A percentile compares a stretch with the other conserved stretches of the same genome.
phyloP scores from a whole-genome alignment of 2,329 filamentous ascomycete genomes.

The Spiromastix sp. region DNA sequence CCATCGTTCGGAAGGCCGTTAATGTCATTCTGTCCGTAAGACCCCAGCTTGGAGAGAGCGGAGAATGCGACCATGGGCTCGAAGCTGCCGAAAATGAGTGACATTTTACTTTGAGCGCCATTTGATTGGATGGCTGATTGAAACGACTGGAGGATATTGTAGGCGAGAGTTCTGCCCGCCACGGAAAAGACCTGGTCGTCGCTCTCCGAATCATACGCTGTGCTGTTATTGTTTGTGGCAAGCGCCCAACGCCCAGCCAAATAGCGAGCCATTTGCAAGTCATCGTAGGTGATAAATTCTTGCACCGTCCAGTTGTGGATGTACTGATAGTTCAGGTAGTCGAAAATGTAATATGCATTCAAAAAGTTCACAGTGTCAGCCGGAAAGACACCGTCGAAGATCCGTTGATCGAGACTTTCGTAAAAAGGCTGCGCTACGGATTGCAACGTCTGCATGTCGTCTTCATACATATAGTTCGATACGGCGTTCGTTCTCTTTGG shows the following conservation, averaged over 20 bases:
- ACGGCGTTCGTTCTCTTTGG: constrained; percentile 26
- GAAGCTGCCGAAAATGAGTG: constrained; percentile 39
- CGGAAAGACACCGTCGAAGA: constrained; percentile 34
- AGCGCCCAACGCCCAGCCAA: constrained; percentile 42
- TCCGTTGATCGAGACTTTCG: constrained; percentile 29
- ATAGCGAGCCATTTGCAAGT: constrained; percentile 28
- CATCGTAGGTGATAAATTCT: constrained; percentile 18
- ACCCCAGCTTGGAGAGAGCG: constrained; percentile 33
- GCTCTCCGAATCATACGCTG: constrained; percentile 15
- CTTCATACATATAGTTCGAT: constrained; percentile 31
- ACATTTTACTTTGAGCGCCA: constrained; percentile 34
- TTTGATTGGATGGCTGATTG: constrained; percentile 26
- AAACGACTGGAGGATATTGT: constrained; percentile 29
- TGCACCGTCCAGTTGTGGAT: constrained; percentile 40
- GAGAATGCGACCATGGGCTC: constrained; percentile 43
- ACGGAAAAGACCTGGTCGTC: constrained; percentile 27
- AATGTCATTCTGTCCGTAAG: constrained; percentile 32
- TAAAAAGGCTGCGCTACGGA: constrained; percentile 36
- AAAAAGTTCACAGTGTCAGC: constrained; percentile 34
- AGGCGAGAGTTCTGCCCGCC: constrained; percentile 33
- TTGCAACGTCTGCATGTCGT: constrained; percentile 30
- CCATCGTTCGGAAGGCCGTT: constrained; percentile 39
- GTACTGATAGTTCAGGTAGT: constrained; percentile 46
- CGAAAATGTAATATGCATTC: constrained; percentile 45
- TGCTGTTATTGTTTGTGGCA: constrained; percentile 37